Conservation (phyloP, 495 filamentous ascomycete genomes). For the Wilcoxina mikolae region DNA sequence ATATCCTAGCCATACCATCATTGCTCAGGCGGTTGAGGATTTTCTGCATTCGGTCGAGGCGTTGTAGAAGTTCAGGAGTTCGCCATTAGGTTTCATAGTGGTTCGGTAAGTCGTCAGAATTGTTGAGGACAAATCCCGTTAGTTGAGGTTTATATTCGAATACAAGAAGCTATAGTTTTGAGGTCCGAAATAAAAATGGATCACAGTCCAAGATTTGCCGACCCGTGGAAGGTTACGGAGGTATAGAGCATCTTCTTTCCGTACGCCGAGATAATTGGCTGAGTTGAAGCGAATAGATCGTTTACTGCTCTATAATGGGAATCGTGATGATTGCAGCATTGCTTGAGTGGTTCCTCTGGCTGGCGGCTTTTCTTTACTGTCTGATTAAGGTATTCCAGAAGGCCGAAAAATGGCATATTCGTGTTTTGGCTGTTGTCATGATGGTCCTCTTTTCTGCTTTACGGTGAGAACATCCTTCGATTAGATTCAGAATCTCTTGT, state of each 20-base stretch:
- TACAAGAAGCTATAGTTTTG: too few species aligned
- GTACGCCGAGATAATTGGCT: conserved; percentile 13
- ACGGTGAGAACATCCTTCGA: conserved; percentile 40
- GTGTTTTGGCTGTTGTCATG: conserved; percentile 60
- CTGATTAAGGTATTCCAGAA: conserved; percentile 77
- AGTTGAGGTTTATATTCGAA: too few species aligned
- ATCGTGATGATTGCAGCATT: conserved; percentile 70
- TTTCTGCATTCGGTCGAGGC: too few species aligned
- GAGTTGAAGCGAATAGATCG: conserved; percentile 38
- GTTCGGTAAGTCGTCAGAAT: too few species aligned
- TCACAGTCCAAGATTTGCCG: conserved; percentile 10
- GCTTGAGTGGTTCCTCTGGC: conserved; percentile 89
- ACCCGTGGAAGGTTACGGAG: conserved; percentile 25
- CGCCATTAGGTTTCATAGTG: too few species aligned
- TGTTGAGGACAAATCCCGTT: too few species aligned
- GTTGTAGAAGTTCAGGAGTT: too few species aligned
- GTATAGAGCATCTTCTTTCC: conserved; percentile 7
- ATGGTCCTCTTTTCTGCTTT: conserved; percentile 55
- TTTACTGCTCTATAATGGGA: conserved; percentile 72
- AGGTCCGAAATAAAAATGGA: too few species aligned
- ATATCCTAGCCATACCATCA: too few species aligned
- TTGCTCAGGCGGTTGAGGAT: too few species aligned
- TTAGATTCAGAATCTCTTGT: not conserved
- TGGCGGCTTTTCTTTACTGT: conserved; percentile 82
- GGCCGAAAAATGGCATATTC: conserved; percentile 72